Percentiles rank a stretch among this genome's conserved stretches.
phyloP scores from a whole-genome alignment of 2,329 filamentous ascomycete genomes.

The Chaetomium sp. region DNA sequence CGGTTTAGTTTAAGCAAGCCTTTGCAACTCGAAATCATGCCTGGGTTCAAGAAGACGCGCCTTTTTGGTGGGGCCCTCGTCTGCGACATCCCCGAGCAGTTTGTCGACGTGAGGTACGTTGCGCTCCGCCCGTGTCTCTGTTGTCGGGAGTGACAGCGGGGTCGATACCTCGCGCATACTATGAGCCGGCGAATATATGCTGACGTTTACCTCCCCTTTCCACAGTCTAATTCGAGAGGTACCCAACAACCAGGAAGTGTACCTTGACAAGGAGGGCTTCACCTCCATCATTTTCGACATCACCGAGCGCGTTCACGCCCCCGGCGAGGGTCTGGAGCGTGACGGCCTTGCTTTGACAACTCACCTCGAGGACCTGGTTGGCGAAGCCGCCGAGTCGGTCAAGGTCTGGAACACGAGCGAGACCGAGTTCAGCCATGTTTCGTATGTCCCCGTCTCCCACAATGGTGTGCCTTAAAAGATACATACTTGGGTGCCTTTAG shows the following conservation, averaged over 20 bases:
- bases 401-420: constrained; percentile 61
- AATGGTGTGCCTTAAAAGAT: not conserved
- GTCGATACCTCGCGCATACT: too few relatives aligned
- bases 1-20: not conserved
- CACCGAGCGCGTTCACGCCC: constrained; percentile 64
- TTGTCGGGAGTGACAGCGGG: too few relatives aligned
- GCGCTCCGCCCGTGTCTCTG: not conserved
- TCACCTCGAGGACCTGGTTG: constrained; percentile 64
- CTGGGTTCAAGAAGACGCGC: constrained; percentile 47
- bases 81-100: constrained; percentile 59
- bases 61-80: constrained; percentile 69
- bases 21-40: constrained; percentile 2
- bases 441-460: constrained; percentile 33
- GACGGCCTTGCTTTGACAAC: constrained; percentile 65
- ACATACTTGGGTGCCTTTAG: not conserved
- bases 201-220: not conserved
- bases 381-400: constrained; percentile 55
- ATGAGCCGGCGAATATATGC: not conserved
- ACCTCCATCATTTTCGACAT: constrained; percentile 88
- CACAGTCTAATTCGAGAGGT: constrained; percentile 64
- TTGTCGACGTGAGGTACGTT: constrained; percentile 64
- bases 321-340: constrained; percentile 47
- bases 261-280: constrained; percentile 75
- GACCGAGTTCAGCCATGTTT: constrained; percentile 50
- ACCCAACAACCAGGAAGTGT: constrained; percentile 87